phyloP scores from a whole-genome alignment of 306 rosid species.

The Arachis hypogaea region DNA sequence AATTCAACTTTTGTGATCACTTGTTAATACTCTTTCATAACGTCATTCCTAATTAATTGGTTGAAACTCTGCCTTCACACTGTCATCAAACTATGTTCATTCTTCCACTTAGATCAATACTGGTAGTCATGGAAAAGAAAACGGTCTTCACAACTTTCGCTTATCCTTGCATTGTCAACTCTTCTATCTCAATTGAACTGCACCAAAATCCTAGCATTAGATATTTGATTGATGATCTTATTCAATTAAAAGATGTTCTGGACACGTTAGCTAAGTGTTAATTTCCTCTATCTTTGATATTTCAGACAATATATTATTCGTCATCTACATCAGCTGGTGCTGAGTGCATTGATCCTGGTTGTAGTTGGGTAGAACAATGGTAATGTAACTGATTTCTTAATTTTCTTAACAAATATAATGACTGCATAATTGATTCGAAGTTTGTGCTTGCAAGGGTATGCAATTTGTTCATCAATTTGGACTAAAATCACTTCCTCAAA shows the following conservation, averaged over 20 bases:
- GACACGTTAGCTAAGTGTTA: neutral
- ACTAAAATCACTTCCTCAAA: neutral
- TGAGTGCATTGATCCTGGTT: constrained; percentile 88
- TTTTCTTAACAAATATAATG: constrained; percentile 9
- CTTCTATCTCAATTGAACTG: constrained; percentile 20
- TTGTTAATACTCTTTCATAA: neutral
- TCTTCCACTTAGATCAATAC: too few relatives aligned
- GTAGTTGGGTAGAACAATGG: constrained; percentile 99
- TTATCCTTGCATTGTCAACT: neutral
- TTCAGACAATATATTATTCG: constrained; percentile 83
- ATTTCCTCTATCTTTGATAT: constrained; percentile 36
- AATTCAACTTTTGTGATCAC: constrained; percentile 9
- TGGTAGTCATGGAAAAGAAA: too few relatives aligned
- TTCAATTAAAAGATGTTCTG: constrained; percentile 8
- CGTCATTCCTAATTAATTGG: too few relatives aligned
- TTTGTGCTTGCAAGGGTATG: constrained; percentile 1
- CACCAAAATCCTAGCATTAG: constrained; percentile 15
- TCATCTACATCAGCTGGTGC: constrained; percentile 94
- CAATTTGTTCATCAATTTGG: neutral
- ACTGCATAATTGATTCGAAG: constrained; percentile 1
- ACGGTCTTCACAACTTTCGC: too few relatives aligned
- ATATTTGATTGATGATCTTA: constrained; percentile 25
- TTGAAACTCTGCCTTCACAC: too few relatives aligned
- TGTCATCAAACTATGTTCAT: too few relatives aligned
- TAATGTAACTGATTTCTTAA: constrained; percentile 39